Conservation (phyloP, 495 filamentous ascomycete species). For the Podospora sp. region DNA sequence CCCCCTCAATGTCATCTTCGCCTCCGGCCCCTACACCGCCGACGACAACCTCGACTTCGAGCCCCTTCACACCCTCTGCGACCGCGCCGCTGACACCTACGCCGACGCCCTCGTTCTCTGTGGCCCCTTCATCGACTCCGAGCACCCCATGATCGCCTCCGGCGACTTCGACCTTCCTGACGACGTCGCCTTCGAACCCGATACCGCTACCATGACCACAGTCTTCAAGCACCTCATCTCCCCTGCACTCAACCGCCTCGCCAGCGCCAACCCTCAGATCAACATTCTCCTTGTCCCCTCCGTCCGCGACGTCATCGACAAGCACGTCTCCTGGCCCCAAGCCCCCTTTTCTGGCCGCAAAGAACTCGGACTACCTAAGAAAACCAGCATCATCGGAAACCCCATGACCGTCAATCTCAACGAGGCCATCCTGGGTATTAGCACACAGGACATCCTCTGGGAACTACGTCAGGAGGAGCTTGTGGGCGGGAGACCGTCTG, state of each 20-base stretch:
- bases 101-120: constrained; percentile 80
- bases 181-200: constrained; percentile 65
- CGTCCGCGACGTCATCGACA: constrained; percentile 79
- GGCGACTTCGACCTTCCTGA: constrained; percentile 91
- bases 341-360: constrained; percentile 71
- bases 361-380: constrained; percentile 72
- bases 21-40: constrained; percentile 86
- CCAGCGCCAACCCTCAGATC: constrained; percentile 68
- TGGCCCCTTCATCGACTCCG: constrained; percentile 87
- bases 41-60: constrained; percentile 90
- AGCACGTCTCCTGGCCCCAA: constrained; percentile 89
- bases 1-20: constrained; percentile 75
- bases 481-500: constrained; percentile 51
- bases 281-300: constrained; percentile 83
- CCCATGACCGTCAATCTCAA: constrained; percentile 85
- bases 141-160: constrained; percentile 84
- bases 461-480: constrained; percentile 80
- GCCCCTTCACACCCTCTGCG: constrained; percentile 77
- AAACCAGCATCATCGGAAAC: constrained; percentile 77
- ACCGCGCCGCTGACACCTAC: constrained; percentile 69
- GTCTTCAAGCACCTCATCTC: constrained; percentile 82
- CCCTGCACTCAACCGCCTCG: constrained; percentile 65
- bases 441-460: constrained; percentile 78
- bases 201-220: constrained; percentile 75
- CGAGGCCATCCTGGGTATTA: constrained; percentile 77